A percentile compares a stretch with the other conserved stretches of the same genome.
Evolutionary conservation across 2,329 filamentous ascomycete genomes (phyloP).

Genomic region (Alternaria sp.): DNA sequence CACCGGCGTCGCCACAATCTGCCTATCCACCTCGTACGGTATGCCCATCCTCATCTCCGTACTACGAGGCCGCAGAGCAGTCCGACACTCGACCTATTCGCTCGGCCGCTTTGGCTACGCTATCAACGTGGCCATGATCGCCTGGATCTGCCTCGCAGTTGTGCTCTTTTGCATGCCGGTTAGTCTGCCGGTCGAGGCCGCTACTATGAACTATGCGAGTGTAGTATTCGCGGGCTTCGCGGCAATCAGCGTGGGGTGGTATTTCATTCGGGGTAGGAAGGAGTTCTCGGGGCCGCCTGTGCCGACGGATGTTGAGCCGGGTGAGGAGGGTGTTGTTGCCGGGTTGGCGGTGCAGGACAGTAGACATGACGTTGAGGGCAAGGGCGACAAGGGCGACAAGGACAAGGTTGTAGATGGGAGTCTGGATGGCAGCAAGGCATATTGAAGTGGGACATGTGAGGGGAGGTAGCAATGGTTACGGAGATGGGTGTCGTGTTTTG

Average conservation of each 20-base stretch:
- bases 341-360: conserved; percentile 44
- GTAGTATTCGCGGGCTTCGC: conserved; percentile 55
- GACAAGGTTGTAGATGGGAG: conserved; percentile 24
- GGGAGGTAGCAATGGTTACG: neutral
- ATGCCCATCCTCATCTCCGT: conserved; percentile 77
- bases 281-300: conserved; percentile 52
- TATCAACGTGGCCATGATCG: conserved; percentile 73
- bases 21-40: conserved; percentile 76
- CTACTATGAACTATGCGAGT: conserved; percentile 56
- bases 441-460: conserved; percentile 6
- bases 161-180: conserved; percentile 79
- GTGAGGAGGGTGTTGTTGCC: conserved; percentile 45
- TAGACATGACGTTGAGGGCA: conserved; percentile 38
- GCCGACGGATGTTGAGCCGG: conserved; percentile 46
- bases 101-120: conserved; percentile 72
- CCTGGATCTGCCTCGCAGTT: conserved; percentile 74
- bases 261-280: conserved; percentile 51
- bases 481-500: neutral
- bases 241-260: conserved; percentile 49
- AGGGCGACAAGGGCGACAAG: conserved; percentile 33
- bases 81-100: conserved; percentile 72
- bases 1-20: conserved; percentile 81
- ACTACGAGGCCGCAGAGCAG: conserved; percentile 69
- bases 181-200: conserved; percentile 52
- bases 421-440: neutral